phyloP scores from a whole-genome alignment of 805 yeast species.

The Kazachstania viticola region DNA sequence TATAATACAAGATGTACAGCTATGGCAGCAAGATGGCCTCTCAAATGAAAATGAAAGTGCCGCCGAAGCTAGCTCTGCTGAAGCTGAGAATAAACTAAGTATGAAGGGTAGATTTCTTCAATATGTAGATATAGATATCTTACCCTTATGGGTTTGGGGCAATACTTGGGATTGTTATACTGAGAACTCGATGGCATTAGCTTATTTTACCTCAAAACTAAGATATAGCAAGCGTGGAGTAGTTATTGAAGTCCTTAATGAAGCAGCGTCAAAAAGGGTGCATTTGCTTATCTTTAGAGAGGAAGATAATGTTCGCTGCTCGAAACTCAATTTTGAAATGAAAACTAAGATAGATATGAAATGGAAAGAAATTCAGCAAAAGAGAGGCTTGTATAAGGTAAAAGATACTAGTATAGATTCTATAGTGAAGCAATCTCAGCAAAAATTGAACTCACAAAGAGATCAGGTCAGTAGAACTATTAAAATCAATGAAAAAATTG shows the following conservation, averaged over 20 bases:
- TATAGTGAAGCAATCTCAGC: slow-evolving; percentile 13
- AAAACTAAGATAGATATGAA: slow-evolving; percentile 7
- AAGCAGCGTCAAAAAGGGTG: neutral
- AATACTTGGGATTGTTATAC: slow-evolving; percentile 13
- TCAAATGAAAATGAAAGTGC: neutral
- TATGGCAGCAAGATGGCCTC: slow-evolving; percentile 12
- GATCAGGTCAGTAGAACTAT: slow-evolving; percentile 11
- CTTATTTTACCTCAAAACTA: slow-evolving; percentile 20
- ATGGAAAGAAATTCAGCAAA: slow-evolving; percentile 1
- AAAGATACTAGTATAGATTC: slow-evolving; percentile 11
- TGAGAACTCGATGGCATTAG: slow-evolving; percentile 15
- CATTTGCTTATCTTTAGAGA: slow-evolving; percentile 3
- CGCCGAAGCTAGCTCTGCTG: neutral
- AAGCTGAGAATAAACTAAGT: neutral
- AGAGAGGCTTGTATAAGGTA: neutral
- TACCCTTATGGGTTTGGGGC: slow-evolving; percentile 21
- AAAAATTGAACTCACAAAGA: slow-evolving; percentile 6
- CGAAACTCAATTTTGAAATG: slow-evolving; percentile 2
- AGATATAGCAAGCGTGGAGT: slow-evolving; percentile 15
- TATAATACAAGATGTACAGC: slow-evolving; percentile 18
- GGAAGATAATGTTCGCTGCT: slow-evolving; percentile 5
- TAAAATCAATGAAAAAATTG: slow-evolving; percentile 15
- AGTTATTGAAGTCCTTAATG: slow-evolving; percentile 6
- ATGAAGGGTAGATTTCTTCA: slow-evolving; percentile 11
- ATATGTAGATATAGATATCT: slow-evolving; percentile 13